Evolutionary conservation across 2,329 filamentous ascomycete genomes (phyloP).

Genomic region (Blastomyces silverae): DNA sequence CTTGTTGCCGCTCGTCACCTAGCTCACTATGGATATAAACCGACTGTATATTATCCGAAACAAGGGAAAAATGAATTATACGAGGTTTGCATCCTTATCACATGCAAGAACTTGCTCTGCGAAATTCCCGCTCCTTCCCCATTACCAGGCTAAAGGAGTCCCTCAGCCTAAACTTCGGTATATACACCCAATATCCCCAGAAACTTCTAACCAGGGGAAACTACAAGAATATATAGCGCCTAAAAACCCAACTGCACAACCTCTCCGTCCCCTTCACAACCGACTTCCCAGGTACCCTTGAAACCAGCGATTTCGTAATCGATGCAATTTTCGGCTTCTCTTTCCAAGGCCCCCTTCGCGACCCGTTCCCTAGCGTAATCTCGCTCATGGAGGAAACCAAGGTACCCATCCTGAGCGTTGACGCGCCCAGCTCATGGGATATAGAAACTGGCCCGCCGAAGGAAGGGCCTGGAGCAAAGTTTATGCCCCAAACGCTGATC

Average conservation of each 20-base stretch:
- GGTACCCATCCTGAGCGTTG: conserved; percentile 76
- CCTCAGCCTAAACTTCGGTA: not conserved
- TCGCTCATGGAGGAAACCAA: conserved; percentile 63
- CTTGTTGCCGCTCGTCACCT: conserved; percentile 90
- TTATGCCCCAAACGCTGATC: conserved; percentile 72
- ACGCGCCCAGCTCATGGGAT: conserved; percentile 91
- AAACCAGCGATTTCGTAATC: conserved; percentile 68
- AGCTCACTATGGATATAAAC: conserved; percentile 82
- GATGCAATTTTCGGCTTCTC: conserved; percentile 96
- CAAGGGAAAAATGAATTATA: conserved; percentile 85
- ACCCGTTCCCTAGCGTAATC: conserved; percentile 82
- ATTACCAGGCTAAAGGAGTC: not conserved
- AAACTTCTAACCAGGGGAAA: not conserved
- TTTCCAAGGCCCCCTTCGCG: conserved; percentile 85
- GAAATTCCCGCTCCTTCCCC: conserved; percentile 13
- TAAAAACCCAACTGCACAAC: conserved; percentile 76
- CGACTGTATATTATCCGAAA: conserved; percentile 89
- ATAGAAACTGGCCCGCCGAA: conserved; percentile 78
- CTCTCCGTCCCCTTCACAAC: conserved; percentile 76
- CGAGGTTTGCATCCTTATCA: conserved; percentile 48
- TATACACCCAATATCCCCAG: not conserved
- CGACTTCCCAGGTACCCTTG: conserved; percentile 61
- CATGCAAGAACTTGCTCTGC: conserved; percentile 14
- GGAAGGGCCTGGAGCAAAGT: conserved; percentile 62
- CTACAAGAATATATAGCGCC: conserved; percentile 49